phyloP scores from a whole-genome alignment of 345 rosid genomes.

The Punica granatum region DNA sequence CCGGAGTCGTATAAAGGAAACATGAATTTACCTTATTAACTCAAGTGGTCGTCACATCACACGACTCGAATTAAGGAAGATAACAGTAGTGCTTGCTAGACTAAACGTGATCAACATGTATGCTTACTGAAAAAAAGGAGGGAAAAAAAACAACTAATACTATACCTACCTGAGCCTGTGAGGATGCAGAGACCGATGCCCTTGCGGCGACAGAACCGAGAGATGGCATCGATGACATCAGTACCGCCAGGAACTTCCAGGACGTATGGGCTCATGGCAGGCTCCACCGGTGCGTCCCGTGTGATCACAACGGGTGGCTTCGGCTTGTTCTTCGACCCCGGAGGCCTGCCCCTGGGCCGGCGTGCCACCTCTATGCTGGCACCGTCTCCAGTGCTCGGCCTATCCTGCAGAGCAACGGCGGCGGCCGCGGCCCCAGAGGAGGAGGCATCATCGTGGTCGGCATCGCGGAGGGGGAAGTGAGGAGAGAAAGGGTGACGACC shows the following conservation, averaged over 20 bases:
- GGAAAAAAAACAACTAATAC: too few relatives aligned
- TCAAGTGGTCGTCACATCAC: too few relatives aligned
- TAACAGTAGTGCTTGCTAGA: too few relatives aligned
- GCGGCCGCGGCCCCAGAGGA: conserved; percentile 5
- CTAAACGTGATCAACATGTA: too few relatives aligned
- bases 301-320: conserved; percentile 14
- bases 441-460: conserved; percentile 6
- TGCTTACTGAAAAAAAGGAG: too few relatives aligned
- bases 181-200: conserved; percentile 60
- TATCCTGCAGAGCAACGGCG: not conserved
- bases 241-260: conserved; percentile 67
- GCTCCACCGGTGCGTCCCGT: conserved; percentile 37
- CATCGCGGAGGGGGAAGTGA: not conserved
- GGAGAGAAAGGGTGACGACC: conserved; percentile 6
- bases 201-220: conserved; percentile 62
- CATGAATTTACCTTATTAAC: too few relatives aligned
- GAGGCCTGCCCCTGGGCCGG: conserved; percentile 15
- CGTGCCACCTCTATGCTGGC: conserved; percentile 14
- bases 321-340: conserved; percentile 23
- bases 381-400: conserved; percentile 9
- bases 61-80: too few relatives aligned
- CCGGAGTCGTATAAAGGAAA: too few relatives aligned
- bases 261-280: conserved; percentile 78
- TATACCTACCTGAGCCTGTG: conserved; percentile 42
- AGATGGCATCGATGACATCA: conserved; percentile 65